Base-by-base conservation (phyloP, 2,329 filamentous ascomycete genomes). In the Hypoxylon sp. region DNA sequence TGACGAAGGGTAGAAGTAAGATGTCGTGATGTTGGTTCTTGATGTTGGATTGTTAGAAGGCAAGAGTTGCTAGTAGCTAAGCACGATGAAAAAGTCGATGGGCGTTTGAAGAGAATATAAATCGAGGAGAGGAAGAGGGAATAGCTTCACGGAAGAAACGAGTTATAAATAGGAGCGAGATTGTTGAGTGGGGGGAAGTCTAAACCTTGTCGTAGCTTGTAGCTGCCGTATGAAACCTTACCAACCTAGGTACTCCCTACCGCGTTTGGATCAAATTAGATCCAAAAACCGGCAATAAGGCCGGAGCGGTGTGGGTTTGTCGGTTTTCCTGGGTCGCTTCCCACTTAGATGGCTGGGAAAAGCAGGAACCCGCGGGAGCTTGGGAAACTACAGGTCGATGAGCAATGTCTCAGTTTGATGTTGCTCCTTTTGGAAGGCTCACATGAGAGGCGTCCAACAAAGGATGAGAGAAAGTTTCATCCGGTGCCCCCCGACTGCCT, bases 1-100 rank as follows among this genome's bases (percentile, higher is more conserved):
- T 76, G 74, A 63, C 30, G 23, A 32, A 21, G 9, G n/a, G 28
- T 48, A 14, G 28, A 34, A 57, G 25, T 23, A n/a, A 19, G 28
- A 38, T 38, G 17, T 5, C 25, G 32, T 41, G 34, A 23, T 46
- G 3, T 14, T 58, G 43, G 19, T 19, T 49, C 13, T 32, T n/a
- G 23, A 53, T 21, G n/a, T 11, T 43, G 34, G 17, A 11, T 19
- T 46, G 45, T 58, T 9, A 34, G 38, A 25, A 30, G 7, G 48
- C 23, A 30, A 10, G 21, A 32, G n/a, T 13, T 30, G 14, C 41
- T 60, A 23, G 11, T 3, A 50, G 41, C 9, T 5, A 4, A 14
- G 4, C 9, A n/a, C 23, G n/a, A 9, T 5, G 21, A 59, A 5
- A 9, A 14, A 41, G 10, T 5, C 10, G 36, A 32, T 30, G 2